These are phyloP conservation scores for Sporothrix pseudoabietina DNA, from an alignment of 2,329 filamentous ascomycete species.

Conservation along the genomic window DNA sequence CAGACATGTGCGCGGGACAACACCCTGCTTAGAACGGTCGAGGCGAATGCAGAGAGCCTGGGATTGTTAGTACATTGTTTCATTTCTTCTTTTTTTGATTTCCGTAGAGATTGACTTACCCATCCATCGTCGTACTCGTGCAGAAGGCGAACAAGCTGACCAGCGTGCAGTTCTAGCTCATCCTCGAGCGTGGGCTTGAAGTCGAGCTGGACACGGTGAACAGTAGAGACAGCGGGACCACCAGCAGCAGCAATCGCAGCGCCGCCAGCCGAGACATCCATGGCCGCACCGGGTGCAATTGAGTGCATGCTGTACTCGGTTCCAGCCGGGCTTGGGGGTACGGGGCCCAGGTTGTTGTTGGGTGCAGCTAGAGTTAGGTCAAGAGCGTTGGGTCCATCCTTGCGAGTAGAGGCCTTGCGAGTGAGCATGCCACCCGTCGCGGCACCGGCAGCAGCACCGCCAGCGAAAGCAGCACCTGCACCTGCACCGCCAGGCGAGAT, in stretches of 20 bases:
- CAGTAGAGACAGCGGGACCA: slow-evolving; percentile 62
- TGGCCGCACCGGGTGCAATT: slow-evolving; percentile 51
- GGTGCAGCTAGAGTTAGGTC: slow-evolving; percentile 55
- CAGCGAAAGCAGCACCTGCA: slow-evolving; percentile 40
- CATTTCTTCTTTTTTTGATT: not conserved
- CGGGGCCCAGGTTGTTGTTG: slow-evolving; percentile 41
- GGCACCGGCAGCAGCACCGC: slow-evolving; percentile 46
- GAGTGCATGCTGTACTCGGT: slow-evolving; percentile 65
- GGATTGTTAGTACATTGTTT: not conserved
- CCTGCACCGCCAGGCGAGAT: slow-evolving; percentile 32
- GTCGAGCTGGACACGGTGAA: slow-evolving; percentile 91
- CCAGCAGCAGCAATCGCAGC: slow-evolving; percentile 65
- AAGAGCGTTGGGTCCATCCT: slow-evolving; percentile 53
- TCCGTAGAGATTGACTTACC: slow-evolving; percentile 61
- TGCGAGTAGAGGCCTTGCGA: slow-evolving; percentile 61
- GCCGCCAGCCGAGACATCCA: slow-evolving; percentile 53
- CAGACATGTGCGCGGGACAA: slow-evolving; percentile 89
- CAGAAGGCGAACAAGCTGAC: slow-evolving; percentile 82
- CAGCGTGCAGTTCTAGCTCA: slow-evolving; percentile 78
- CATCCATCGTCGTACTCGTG: slow-evolving; percentile 99
- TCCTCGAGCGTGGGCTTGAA: slow-evolving; percentile 92
- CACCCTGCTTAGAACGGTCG: slow-evolving; percentile 88
- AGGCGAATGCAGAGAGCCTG: slow-evolving; percentile 88
- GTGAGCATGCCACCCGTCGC: slow-evolving; percentile 47
- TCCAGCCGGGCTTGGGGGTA: slow-evolving; percentile 61